phyloP scores from a whole-genome alignment of 257 asterid species.

The Buddleja alternifolia region DNA sequence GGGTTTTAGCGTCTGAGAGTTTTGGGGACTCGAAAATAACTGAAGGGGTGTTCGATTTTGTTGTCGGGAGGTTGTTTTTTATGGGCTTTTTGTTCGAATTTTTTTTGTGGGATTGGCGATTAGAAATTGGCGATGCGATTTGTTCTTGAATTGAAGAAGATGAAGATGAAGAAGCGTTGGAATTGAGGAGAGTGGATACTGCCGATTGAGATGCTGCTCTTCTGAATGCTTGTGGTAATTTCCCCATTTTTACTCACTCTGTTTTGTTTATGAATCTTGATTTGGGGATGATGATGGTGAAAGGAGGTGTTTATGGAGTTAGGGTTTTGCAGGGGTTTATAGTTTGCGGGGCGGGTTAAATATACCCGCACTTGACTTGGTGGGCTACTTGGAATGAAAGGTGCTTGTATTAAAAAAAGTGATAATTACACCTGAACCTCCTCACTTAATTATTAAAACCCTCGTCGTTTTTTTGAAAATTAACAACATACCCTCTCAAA shows the following conservation, averaged over 20 bases:
- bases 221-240: conserved; percentile 59
- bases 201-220: conserved; percentile 43
- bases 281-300: conserved; percentile 16
- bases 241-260: conserved; percentile 51
- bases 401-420: too few relatives aligned
- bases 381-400: background rate
- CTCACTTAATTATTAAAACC: too few relatives aligned
- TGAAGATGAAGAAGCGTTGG: conserved; percentile 32
- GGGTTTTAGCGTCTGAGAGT: conserved; percentile 81
- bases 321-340: conserved; percentile 62
- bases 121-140: conserved; percentile 29
- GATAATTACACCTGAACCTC: too few relatives aligned
- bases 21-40: conserved; percentile 53
- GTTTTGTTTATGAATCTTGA: background rate
- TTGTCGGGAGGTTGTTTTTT: conserved; percentile 22
- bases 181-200: conserved; percentile 41
- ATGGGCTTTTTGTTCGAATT: conserved; percentile 32
- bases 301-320: conserved; percentile 17
- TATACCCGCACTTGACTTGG: background rate
- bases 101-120: conserved; percentile 35
- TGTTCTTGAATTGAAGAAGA: conserved; percentile 21
- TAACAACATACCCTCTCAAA: too few relatives aligned
- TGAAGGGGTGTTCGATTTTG: conserved; percentile 35
- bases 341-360: conserved; percentile 9
- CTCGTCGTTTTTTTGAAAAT: too few relatives aligned